Evolutionary conservation across 345 rosid genomes (phyloP).

Genomic region (Balakata baccata): DNA sequence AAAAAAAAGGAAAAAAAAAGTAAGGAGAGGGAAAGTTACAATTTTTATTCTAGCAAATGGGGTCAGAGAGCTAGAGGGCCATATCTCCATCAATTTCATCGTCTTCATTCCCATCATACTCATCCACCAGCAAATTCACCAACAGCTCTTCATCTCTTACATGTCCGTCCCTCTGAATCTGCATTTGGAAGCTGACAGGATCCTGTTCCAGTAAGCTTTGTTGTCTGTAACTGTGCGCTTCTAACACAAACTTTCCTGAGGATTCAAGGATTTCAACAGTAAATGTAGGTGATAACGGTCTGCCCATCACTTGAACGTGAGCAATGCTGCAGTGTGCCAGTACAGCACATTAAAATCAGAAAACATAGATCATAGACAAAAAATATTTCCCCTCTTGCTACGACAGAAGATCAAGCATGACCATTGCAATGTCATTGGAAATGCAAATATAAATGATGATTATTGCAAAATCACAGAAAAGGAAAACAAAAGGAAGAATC

Average conservation of each 20-base stretch:
- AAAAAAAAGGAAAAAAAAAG: too few relatives aligned
- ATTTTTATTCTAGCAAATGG: neutral
- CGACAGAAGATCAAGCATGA: neutral
- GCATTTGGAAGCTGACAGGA: slow-evolving; percentile 6
- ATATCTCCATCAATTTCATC: slow-evolving; percentile 47
- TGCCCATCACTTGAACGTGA: slow-evolving; percentile 63
- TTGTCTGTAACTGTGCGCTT: slow-evolving; percentile 40
- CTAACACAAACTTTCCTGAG: slow-evolving; percentile 47
- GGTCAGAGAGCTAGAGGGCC: slow-evolving; percentile 7
- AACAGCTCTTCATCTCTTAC: slow-evolving; percentile 47
- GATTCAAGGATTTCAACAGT: slow-evolving; percentile 42
- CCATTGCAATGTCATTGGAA: neutral
- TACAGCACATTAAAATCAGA: slow-evolving; percentile 10
- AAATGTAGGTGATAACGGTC: slow-evolving; percentile 53
- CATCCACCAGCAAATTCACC: slow-evolving; percentile 28
- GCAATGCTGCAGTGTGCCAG: slow-evolving; percentile 55
- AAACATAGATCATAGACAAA: neutral
- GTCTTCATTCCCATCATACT: slow-evolving; percentile 19
- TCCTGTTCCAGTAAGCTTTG: slow-evolving; percentile 26
- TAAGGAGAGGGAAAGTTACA: too few relatives aligned
- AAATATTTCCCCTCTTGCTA: too few relatives aligned
- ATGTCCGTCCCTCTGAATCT: slow-evolving; percentile 25
- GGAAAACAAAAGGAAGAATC: too few relatives aligned
- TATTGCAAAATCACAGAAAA: too few relatives aligned
- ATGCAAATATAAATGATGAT: neutral